These are phyloP conservation scores for Aaosphaeria pasadenensis DNA, from an alignment of 2,329 filamentous ascomycete species.

Conservation along the genomic window DNA sequence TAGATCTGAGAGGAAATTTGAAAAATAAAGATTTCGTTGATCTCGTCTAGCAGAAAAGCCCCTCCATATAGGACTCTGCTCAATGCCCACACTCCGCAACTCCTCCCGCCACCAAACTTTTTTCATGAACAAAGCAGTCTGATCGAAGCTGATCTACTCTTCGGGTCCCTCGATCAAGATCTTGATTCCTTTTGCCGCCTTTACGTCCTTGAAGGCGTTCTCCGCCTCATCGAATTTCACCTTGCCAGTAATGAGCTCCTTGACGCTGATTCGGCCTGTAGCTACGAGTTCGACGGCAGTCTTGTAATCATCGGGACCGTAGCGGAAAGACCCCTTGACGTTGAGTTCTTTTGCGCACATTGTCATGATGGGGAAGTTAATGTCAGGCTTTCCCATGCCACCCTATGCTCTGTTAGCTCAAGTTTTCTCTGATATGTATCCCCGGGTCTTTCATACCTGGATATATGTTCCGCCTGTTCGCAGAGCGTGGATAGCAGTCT, in stretches of 20 bases:
- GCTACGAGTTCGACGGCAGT: slow-evolving; percentile 76
- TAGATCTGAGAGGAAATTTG: no score
- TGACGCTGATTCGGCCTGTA: slow-evolving; percentile 67
- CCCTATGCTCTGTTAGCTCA: slow-evolving; percentile 18
- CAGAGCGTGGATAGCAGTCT: slow-evolving; percentile 49
- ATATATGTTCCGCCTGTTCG: slow-evolving; percentile 48
- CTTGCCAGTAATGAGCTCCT: slow-evolving; percentile 73
- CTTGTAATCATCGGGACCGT: slow-evolving; percentile 83
- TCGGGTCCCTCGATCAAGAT: slow-evolving; percentile 50
- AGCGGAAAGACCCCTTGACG: slow-evolving; percentile 83
- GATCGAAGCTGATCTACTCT: slow-evolving; percentile 10
- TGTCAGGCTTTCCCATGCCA: slow-evolving; percentile 85
- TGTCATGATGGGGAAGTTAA: slow-evolving; percentile 88
- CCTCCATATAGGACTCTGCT: no score
- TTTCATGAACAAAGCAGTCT: not conserved
- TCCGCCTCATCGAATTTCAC: slow-evolving; percentile 82
- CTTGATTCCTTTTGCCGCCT: slow-evolving; percentile 75
- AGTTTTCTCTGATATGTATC: not conserved
- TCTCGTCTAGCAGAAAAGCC: no score
- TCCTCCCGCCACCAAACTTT: not conserved
- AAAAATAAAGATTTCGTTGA: no score
- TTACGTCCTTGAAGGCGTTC: slow-evolving; percentile 81
- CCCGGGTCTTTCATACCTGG: slow-evolving; percentile 24
- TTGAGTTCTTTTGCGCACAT: slow-evolving; percentile 88
- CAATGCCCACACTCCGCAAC: not conserved